phyloP scores from a whole-genome alignment of 768 basidiomycete species.

The Aureoboletus auriporus region DNA sequence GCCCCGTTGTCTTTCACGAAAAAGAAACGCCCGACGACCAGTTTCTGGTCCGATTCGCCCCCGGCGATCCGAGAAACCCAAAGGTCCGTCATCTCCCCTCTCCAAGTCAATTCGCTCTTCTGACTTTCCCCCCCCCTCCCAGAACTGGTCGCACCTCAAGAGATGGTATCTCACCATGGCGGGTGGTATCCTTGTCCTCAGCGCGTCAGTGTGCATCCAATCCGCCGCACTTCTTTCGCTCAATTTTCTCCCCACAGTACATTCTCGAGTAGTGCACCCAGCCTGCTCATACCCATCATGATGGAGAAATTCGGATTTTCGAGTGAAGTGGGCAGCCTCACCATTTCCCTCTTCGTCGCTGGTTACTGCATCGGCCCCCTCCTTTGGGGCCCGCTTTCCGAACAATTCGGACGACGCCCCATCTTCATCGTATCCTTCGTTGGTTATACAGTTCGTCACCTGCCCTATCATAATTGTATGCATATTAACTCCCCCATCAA shows the following conservation, averaged over 20 bases:
- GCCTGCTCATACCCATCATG: constrained; percentile 44
- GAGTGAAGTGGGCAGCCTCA: constrained; percentile 47
- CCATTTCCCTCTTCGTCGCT: constrained; percentile 60
- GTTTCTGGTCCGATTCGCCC: constrained; percentile 29
- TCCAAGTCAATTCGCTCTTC: background rate
- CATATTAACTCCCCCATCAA: background rate
- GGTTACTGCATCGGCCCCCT: constrained; percentile 66
- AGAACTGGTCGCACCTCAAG: constrained; percentile 48
- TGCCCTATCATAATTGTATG: background rate
- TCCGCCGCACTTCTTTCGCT: background rate
- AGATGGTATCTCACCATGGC: constrained; percentile 53
- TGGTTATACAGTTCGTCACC: constrained; percentile 44
- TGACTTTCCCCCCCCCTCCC: background rate
- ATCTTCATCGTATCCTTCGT: constrained; percentile 55
- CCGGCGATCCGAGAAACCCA: constrained; percentile 43
- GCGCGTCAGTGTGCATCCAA: constrained; percentile 38
- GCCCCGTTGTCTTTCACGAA: constrained; percentile 8
- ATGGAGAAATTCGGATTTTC: constrained; percentile 47
- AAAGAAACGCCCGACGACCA: constrained; percentile 25
- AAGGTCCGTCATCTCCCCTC: constrained; percentile 30
- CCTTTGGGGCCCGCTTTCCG: constrained; percentile 55
- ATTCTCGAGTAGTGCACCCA: constrained; percentile 59
- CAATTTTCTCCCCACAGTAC: constrained; percentile 36
- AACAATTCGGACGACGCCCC: constrained; percentile 55
- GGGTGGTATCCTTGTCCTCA: constrained; percentile 48